These are phyloP conservation scores for Ophiostoma sp. DNA, from an alignment of 2,329 filamentous ascomycete species.

Conservation along the genomic window DNA sequence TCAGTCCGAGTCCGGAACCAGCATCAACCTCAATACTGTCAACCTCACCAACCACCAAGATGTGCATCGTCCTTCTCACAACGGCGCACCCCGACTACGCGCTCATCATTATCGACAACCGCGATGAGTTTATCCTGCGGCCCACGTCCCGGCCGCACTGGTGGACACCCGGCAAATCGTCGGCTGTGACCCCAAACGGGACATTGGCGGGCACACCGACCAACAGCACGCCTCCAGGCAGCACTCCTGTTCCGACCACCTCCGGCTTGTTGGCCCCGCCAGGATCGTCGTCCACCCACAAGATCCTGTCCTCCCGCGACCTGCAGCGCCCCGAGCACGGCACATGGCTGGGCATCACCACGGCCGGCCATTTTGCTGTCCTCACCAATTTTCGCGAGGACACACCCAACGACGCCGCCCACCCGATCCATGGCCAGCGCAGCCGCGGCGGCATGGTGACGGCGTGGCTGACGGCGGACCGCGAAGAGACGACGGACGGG, in stretches of 20 bases:
- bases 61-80: constrained; percentile 78
- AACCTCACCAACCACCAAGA: constrained; percentile 37
- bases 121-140: constrained; percentile 70
- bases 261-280: background rate
- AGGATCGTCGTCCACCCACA: background rate
- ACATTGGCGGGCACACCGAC: background rate
- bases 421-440: constrained; percentile 55
- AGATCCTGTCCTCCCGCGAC: constrained; percentile 61
- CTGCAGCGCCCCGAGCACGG: constrained; percentile 62
- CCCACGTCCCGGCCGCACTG: constrained; percentile 65
- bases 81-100: constrained; percentile 75
- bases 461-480: constrained; percentile 57
- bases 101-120: constrained; percentile 74
- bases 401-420: constrained; percentile 48
- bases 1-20: background rate
- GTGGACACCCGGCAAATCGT: constrained; percentile 50
- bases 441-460: constrained; percentile 66
- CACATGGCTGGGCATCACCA: constrained; percentile 66
- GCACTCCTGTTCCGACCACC: background rate
- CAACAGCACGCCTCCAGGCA: constrained; percentile 14
- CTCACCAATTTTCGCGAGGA: constrained; percentile 68
- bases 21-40: background rate
- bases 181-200: constrained; percentile 19
- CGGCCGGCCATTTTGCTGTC: constrained; percentile 60
- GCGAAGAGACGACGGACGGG: constrained; percentile 48